Base-by-base conservation (phyloP, 352 stramenopile genomes). In the Globisporangium rhizosaccharum region DNA sequence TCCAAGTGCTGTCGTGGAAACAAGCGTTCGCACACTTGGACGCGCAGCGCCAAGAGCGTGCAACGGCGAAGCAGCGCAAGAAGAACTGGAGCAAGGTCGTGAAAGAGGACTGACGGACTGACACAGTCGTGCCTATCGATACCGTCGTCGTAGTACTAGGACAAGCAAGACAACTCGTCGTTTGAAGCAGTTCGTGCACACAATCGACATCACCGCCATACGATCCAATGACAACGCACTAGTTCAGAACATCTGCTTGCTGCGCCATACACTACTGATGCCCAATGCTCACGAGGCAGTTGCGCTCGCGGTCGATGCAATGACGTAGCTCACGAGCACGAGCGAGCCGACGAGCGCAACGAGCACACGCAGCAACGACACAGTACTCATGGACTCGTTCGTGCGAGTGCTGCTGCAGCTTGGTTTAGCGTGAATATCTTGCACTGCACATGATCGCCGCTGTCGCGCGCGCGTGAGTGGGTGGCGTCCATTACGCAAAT, bases 1-100 rank as follows among this genome's bases (percentile, higher is more conserved):
- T 85, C 33, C 80, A 88, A 52, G 58, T 85, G 42, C 51, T 65
- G 8, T 84, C 78, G 36, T 76, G 80, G 61, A 57, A 79, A 20
- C 63, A 82, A n/a, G 73, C 79, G 47, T 78, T 74, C n/a, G 71
- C 76, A 17, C 69, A 76, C 57, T 37, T 86, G 15, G 67, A 60
- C 7, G 66, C 37, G 44, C 65, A 60, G 51, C 45, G 56, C 28
- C 51, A 62, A 33, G 57, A 61, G 45, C 51, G 25, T 10, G 62
- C 65, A 18, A 69, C 14, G 1, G 33, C 63, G 23, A 46, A 45
- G 39, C 75, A 76, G 39, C 46, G 48, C 4, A 55, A 68, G 39
- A 82, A 83, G 51, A 28, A 62, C 5, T 12, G 26, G 25, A 59
- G 14, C 52, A 65, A 65, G 26, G 36, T 59, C 33, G 23, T 23